phyloP scores from a whole-genome alignment of 441 rosid genomes.

The Croton setiger region DNA sequence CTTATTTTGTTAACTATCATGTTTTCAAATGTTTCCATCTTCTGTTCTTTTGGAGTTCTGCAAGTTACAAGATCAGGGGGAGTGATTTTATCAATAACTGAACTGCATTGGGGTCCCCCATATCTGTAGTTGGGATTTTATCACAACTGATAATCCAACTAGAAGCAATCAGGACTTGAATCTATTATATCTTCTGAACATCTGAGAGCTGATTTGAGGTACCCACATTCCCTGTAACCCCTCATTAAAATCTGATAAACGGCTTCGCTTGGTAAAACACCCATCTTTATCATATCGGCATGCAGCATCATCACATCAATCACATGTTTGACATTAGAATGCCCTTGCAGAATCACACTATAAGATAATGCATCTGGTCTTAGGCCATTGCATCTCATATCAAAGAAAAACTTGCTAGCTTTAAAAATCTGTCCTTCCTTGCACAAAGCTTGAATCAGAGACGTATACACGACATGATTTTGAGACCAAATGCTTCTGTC shows the following conservation, averaged over 20 bases:
- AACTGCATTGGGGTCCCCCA: too few relatives aligned
- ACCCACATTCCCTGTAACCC: slow-evolving; percentile 44
- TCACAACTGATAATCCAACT: not conserved
- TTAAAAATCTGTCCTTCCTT: slow-evolving; percentile 48
- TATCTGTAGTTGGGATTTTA: too few relatives aligned
- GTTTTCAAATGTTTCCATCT: too few relatives aligned
- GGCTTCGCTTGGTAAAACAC: slow-evolving; percentile 43
- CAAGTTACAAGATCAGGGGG: not conserved
- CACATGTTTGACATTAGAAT: slow-evolving; percentile 43
- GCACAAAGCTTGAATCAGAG: slow-evolving; percentile 59
- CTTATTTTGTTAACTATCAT: too few relatives aligned
- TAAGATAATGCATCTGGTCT: slow-evolving; percentile 41
- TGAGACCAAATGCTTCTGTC: slow-evolving; percentile 29
- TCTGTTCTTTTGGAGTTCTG: too few relatives aligned
- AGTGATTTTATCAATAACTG: not conserved
- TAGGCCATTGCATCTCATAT: slow-evolving; percentile 47
- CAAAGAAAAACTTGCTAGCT: slow-evolving; percentile 51
- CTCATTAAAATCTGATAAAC: slow-evolving; percentile 31
- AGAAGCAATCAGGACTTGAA: not conserved
- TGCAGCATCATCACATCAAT: slow-evolving; percentile 55
- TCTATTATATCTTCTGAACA: slow-evolving; percentile 9
- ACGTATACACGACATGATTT: slow-evolving; percentile 36
- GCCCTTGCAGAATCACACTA: slow-evolving; percentile 37
- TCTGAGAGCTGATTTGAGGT: slow-evolving; percentile 34
- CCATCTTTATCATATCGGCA: slow-evolving; percentile 64